These are phyloP conservation scores for Tolypocladium album DNA, from an alignment of 2,329 filamentous ascomycete species.

Conservation along the genomic window DNA sequence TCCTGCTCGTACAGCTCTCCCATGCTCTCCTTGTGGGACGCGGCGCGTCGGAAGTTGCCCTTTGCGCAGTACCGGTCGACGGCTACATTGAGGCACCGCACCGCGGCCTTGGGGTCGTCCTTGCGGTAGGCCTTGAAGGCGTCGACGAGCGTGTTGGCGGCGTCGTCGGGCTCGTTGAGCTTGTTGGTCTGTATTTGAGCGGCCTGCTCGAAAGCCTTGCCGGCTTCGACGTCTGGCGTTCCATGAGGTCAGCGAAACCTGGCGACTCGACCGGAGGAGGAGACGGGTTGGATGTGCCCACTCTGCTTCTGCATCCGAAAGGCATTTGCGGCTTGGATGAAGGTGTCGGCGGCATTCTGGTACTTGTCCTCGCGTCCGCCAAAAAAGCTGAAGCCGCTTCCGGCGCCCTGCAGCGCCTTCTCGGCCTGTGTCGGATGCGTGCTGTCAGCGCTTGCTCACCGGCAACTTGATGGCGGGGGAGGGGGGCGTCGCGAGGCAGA, in stretches of 20 bases:
- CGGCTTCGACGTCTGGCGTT: constrained; percentile 65
- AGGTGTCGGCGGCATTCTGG: constrained; percentile 79
- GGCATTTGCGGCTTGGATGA: constrained; percentile 79
- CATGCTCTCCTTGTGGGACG: constrained; percentile 80
- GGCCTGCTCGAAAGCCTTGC: constrained; percentile 75
- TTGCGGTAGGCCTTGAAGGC: constrained; percentile 94
- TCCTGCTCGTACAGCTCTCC: constrained; percentile 81
- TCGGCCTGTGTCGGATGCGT: constrained; percentile 55
- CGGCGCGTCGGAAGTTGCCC: constrained; percentile 84
- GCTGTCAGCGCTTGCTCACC: not conserved
- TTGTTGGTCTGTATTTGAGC: constrained; percentile 71
- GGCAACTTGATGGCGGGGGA: not conserved
- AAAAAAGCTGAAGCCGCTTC: constrained; percentile 80
- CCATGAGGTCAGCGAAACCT: not conserved
- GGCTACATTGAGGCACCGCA: constrained; percentile 65
- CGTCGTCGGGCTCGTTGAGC: constrained; percentile 85
- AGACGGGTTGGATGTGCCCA: constrained; percentile 25
- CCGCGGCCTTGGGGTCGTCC: constrained; percentile 72
- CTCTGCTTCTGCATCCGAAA: constrained; percentile 82
- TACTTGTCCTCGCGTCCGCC: constrained; percentile 81
- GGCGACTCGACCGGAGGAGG: not conserved
- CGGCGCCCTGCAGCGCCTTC: constrained; percentile 64
- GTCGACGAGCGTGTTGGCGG: constrained; percentile 77
- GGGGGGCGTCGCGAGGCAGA: constrained; percentile 18
- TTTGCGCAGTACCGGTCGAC: constrained; percentile 80